Conservation (phyloP, 768 basidiomycete genomes). For the Phaffia australis region DNA sequence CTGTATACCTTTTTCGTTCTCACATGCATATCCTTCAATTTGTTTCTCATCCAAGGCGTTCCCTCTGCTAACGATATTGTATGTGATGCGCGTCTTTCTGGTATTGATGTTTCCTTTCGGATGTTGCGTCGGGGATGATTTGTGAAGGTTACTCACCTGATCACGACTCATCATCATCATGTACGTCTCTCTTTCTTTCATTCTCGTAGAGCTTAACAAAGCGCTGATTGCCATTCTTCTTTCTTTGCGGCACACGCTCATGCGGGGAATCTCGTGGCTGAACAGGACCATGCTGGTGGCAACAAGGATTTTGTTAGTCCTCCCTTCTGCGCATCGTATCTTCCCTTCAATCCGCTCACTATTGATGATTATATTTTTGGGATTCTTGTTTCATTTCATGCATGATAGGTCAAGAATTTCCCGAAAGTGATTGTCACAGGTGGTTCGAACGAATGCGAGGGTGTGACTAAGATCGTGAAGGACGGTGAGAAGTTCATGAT, state of each 20-base stretch:
- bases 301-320: conserved; percentile 17
- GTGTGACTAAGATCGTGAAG: conserved; percentile 14
- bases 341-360: not conserved
- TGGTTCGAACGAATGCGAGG: conserved; percentile 13
- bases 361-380: not conserved
- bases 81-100: not conserved
- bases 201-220: not conserved
- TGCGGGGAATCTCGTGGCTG: not conserved
- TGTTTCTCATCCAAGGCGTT: too few species aligned
- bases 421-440: conserved; percentile 9
- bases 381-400: not conserved
- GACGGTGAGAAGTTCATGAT: conserved; percentile 20
- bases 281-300: conserved; percentile 23
- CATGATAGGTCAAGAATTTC: not conserved
- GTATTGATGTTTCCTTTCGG: too few species aligned
- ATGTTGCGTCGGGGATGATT: not conserved
- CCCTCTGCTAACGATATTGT: not conserved
- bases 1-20: not conserved
- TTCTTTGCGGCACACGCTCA: not conserved
- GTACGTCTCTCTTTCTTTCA: not conserved
- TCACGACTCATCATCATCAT: conserved; percentile 26
- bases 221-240: not conserved
- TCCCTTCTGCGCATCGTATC: not conserved
- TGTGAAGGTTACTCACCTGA: conserved; percentile 17
- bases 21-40: not conserved